Conservation (phyloP, 306 rosid species). For the Adenanthera pavonina region DNA sequence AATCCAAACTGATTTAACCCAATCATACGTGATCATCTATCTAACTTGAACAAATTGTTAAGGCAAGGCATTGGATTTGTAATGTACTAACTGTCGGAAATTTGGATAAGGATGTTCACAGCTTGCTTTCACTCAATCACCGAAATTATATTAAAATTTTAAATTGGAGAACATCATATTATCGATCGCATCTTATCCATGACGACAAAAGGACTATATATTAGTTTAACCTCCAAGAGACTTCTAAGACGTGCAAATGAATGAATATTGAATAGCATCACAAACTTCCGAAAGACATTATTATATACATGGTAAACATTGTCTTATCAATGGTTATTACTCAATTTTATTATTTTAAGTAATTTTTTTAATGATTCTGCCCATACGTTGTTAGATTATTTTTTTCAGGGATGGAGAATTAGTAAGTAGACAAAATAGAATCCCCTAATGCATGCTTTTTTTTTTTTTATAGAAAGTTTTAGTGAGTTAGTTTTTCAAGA, state of each 20-base stretch:
- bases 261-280: neutral
- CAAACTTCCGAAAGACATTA: too few relatives aligned
- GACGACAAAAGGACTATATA: too few relatives aligned
- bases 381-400: neutral
- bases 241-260: neutral
- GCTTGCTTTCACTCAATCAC: slow-evolving; percentile 1
- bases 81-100: neutral
- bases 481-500: too few relatives aligned
- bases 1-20: neutral
- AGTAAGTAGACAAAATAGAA: neutral
- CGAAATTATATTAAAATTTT: neutral
- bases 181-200: too few relatives aligned
- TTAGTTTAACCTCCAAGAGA: neutral
- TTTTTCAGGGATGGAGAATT: neutral
- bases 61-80: neutral
- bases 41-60: neutral
- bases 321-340: neutral
- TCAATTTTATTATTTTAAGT: neutral
- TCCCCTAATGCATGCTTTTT: neutral
- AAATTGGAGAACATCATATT: neutral
- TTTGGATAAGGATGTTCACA: slow-evolving; percentile 10
- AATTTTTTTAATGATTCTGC: neutral
- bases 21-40: neutral
- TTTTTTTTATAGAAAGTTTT: too few relatives aligned
- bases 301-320: neutral